Evolutionary conservation across 352 stramenopile species (phyloP).

Genomic region (Phytopythium ostracodes): DNA sequence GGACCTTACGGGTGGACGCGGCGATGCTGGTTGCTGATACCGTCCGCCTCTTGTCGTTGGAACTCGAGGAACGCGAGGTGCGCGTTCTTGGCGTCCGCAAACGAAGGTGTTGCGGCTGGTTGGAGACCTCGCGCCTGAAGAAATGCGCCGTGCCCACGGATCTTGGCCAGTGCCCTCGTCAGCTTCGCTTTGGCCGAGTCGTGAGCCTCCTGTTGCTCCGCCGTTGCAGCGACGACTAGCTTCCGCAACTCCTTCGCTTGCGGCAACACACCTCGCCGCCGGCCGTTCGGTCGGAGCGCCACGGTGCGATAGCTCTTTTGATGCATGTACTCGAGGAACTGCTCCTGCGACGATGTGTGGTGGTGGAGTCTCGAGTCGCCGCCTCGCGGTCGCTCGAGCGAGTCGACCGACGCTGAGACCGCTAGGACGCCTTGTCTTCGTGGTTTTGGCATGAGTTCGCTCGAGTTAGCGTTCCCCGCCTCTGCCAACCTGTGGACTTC

Average conservation of each 20-base stretch:
- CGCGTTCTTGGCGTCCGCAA: constrained; percentile 40
- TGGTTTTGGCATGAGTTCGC: not conserved
- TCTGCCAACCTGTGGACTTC: not conserved
- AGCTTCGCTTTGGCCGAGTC: constrained; percentile 23
- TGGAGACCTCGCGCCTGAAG: constrained; percentile 14
- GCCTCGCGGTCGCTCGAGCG: not conserved
- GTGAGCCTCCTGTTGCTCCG: constrained; percentile 3
- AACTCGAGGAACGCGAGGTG: constrained; percentile 67
- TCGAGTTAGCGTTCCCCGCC: not conserved
- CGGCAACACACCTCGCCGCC: constrained; percentile 31
- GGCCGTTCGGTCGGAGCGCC: constrained; percentile 33
- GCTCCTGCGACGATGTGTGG: constrained; percentile 20
- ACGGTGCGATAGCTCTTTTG: constrained; percentile 36
- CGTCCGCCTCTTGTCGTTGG: constrained; percentile 14
- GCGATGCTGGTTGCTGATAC: constrained; percentile 5
- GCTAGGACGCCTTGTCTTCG: not conserved
- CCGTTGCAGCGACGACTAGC: constrained; percentile 16
- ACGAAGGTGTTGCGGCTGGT: constrained; percentile 4
- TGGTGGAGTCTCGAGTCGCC: not conserved
- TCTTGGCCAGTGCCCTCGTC: constrained; percentile 17
- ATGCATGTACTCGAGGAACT: constrained; percentile 44
- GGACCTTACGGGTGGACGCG: constrained; percentile 18
- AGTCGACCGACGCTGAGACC: not conserved
- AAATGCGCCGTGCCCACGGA: constrained; percentile 29
- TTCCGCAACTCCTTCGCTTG: constrained; percentile 30